Base-by-base conservation (phyloP, 305 asterid genomes). In the Rubia balearica region DNA sequence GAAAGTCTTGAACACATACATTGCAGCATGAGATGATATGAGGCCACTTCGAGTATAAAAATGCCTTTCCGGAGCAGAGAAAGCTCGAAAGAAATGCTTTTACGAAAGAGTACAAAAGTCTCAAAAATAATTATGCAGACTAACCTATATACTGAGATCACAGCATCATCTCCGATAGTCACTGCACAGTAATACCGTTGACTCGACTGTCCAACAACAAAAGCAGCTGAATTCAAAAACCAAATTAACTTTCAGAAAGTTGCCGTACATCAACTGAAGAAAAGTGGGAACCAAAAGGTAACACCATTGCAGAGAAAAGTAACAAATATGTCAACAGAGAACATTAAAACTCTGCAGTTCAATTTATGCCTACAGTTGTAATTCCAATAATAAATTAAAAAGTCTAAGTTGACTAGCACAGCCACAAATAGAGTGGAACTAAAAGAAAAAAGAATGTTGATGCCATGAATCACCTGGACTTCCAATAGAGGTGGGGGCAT, bases 401-500 rank as follows among this genome's bases (percentile, higher is more conserved):
- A 57, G 55, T 67, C 56, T 41, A 59, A 48, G 53, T 48, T 30
- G 3, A 60, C 42, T 19, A 45, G 72, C 61, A 51, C 17, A 19
- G n/a, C 71, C 59, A 51, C 36, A 48, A 43, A 24, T n/a, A 63
- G 68, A 77, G 74, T 46, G 60, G 75, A 71, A 36, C 68, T 33
- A 11, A 38, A 17, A 51, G 10, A 8, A 71, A 71, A 62, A 36
- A 19, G 5, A 41, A 33, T 30, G 33, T 60, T 46, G 76, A 22
- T 63, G 45, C 53, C 65, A 68, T 68, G 57, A 27, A 27, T 19
- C 41, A 76, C 98, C 96, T 89, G 95, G 67, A 84, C 80, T 81
- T 94, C 99, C 96, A 91, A 82, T 66, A 94, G 85, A 56, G 99
- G 96, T 69, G 99, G 99, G 73, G 98, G 96, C 98, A 94, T 91